Conservation (phyloP, 2,329 filamentous ascomycete genomes). For the Geoglossum cookeanum region DNA sequence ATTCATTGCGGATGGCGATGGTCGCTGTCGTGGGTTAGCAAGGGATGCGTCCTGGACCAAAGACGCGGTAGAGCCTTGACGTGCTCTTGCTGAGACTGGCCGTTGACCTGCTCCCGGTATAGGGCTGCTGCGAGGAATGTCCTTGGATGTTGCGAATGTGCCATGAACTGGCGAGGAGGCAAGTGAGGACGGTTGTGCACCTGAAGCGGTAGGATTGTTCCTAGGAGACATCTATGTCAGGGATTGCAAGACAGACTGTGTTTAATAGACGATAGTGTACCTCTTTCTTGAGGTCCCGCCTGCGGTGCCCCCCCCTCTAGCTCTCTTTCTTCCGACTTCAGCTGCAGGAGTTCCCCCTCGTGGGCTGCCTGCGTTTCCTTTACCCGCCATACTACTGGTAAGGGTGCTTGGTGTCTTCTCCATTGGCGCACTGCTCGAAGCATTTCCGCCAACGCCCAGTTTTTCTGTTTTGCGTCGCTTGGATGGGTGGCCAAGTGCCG, state of each 20-base stretch:
- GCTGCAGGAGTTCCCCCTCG: conserved; percentile 42
- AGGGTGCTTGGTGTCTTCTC: conserved; percentile 45
- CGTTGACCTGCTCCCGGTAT: conserved; percentile 36
- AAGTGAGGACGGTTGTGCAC: conserved; percentile 40
- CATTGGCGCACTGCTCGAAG: conserved; percentile 27
- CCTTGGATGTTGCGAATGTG: conserved; percentile 40
- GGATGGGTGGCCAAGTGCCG: conserved; percentile 31
- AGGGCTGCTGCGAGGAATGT: conserved; percentile 36
- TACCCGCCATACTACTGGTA: conserved; percentile 28
- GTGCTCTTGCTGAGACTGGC: conserved; percentile 48
- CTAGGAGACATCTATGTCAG: conserved; percentile 16
- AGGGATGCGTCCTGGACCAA: conserved; percentile 13
- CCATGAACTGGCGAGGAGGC: conserved; percentile 59
- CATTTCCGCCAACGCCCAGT: conserved; percentile 9
- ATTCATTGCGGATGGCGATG: conserved; percentile 40
- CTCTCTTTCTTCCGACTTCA: conserved; percentile 49
- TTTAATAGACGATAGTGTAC: conserved; percentile 26
- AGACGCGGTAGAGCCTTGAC: conserved; percentile 56
- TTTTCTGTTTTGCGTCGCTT: conserved; percentile 77
- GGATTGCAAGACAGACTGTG: conserved; percentile 5
- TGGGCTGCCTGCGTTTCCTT: conserved; percentile 34
- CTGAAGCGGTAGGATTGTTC: conserved; percentile 29
- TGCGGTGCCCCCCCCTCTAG: conserved; percentile 42
- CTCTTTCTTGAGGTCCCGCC: conserved; percentile 64
- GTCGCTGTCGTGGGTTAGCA: conserved; percentile 34